A percentile compares a stretch with the other conserved stretches of the same genome.
phyloP scores from a whole-genome alignment of 768 basidiomycete genomes.

The Boletus edulis region DNA sequence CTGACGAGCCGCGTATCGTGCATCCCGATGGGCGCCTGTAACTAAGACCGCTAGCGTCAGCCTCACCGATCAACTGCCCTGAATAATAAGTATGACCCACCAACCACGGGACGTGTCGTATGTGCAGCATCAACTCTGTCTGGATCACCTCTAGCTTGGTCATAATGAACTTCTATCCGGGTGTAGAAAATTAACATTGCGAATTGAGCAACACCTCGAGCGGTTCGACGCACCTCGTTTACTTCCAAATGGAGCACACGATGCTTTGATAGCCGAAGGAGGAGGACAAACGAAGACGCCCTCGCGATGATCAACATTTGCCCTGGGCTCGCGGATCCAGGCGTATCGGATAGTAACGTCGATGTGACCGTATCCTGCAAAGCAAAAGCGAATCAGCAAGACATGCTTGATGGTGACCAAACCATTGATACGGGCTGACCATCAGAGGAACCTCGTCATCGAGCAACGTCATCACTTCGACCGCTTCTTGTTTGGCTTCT shows the following conservation, averaged over 20 bases:
- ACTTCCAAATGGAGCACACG: slow-evolving; percentile 25
- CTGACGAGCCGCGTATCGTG: slow-evolving; percentile 17
- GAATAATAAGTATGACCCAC: slow-evolving; percentile 1
- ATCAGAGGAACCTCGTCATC: not conserved
- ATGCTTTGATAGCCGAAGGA: slow-evolving; percentile 15
- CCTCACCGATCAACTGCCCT: not conserved
- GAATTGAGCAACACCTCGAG: not conserved
- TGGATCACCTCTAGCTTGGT: slow-evolving; percentile 21
- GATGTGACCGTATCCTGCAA: slow-evolving; percentile 8
- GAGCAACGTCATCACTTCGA: slow-evolving; percentile 12
- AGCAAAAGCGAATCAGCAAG: not conserved
- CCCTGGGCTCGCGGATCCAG: not conserved
- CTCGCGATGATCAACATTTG: slow-evolving; percentile 22
- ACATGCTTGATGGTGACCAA: not conserved
- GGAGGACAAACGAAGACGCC: slow-evolving; percentile 18
- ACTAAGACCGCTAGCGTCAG: slow-evolving; percentile 9
- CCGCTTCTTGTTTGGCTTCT: slow-evolving; percentile 19
- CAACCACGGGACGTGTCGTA: slow-evolving; percentile 15
- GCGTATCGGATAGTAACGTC: not conserved
- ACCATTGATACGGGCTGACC: slow-evolving; percentile 6
- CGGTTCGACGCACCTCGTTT: slow-evolving; percentile 16
- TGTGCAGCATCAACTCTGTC: slow-evolving; percentile 9
- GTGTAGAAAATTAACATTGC: not conserved
- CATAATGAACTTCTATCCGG: slow-evolving; percentile 12
- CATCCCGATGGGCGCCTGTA: slow-evolving; percentile 7